Evolutionary conservation across 2,329 filamentous ascomycete species (phyloP), one percentile per base, ranked within the genome.

Genomic region (Beauveria pseudobassiana): DNA sequence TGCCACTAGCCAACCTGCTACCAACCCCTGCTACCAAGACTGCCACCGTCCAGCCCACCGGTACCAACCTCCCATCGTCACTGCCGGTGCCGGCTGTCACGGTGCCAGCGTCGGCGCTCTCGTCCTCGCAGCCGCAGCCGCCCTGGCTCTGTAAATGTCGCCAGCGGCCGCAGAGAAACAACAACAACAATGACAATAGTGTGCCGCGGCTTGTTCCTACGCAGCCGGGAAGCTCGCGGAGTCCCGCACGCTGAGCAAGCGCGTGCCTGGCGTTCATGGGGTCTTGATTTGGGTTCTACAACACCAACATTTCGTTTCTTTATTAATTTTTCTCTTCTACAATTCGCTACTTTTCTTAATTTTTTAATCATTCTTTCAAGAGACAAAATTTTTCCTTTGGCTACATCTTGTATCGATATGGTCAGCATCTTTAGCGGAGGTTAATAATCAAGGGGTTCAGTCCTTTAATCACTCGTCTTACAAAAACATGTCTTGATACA

Each of bases 1-100:
- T 22, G 43, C 51, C 26, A 55, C 14, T 28, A 57, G 5, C 26
- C 34, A 38, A 42, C 40, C 55, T n/a, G 22, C 22, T 2, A 10
- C 59, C 22, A 22, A 22, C 26, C 43, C 24, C 49, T 49, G 57
- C 59, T 46, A 58, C 59, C 50, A 54, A 54, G 30, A 62, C 54
- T 48, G 26, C 62, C 59, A 48, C 63, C 26, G 46, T 57, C 52
- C 45, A 59, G 55, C 58, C 65, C 54, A 48, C 62, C 30, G 40
- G 24, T 34, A 42, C 57, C 54, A 57, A 57, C 53, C 65, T 49
- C 55, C 58, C 24, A 34, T 70, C 52, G 67, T 76, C n/a, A 70
- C 73, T 24, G 73, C 72, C 43, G 76, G 71, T 45, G 77, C 70
- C 24, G 77, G 74, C 52, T 71, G 69, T 62, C 75, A 73, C 66